Base-by-base conservation (phyloP, 306 rosid species). In the Fagus sylvatica region DNA sequence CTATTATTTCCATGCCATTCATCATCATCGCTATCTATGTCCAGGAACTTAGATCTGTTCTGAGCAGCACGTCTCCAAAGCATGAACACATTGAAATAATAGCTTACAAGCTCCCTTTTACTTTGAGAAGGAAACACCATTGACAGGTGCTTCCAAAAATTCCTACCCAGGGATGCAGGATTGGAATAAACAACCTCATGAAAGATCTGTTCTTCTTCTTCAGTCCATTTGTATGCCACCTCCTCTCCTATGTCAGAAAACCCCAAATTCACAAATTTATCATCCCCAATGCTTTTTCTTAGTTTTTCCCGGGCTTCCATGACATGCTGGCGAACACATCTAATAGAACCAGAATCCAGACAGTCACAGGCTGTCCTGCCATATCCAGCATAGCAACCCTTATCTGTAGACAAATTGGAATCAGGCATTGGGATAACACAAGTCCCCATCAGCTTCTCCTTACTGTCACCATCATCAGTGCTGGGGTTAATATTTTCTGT, bases 21-120 rank as follows among this genome's bases (percentile, higher is more conserved):
- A 80, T 89, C 93, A 75, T 89, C 86, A 55, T 89, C 93, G 40
- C 93, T 87, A 53, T 89, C 93, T 61, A 81, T 79, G 32, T 85
- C 84, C 67, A 83, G 77, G 36, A 49, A 57, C 22, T 72, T 72
- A 66, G 81, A 77, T 74, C 91, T 85, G 84, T 87, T 89, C 76
- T 87, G 91, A 59, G 78, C 42, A 60, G 83, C 88, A 43, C 93
- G 84, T 34, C 76, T 85, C 57, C 66, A 85, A 74, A 85, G 89
- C 79, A 89, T 87, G 62, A 89, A 85, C 71, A 85, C 88, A 64
- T 89, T 89, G 74, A 81, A 89, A 68, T 83, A 89, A 78, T 83
- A 85, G 77, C 87, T 83, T 43, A 87, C 85, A 55, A 87, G 77
- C 68, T 89, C 88, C 78, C 49, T 79, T 32, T 53, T 81, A 56